A percentile compares a stretch with the other conserved stretches of the same genome.
Conservation (phyloP, 139 green algal species). For the Eudorina sp. region DNA sequence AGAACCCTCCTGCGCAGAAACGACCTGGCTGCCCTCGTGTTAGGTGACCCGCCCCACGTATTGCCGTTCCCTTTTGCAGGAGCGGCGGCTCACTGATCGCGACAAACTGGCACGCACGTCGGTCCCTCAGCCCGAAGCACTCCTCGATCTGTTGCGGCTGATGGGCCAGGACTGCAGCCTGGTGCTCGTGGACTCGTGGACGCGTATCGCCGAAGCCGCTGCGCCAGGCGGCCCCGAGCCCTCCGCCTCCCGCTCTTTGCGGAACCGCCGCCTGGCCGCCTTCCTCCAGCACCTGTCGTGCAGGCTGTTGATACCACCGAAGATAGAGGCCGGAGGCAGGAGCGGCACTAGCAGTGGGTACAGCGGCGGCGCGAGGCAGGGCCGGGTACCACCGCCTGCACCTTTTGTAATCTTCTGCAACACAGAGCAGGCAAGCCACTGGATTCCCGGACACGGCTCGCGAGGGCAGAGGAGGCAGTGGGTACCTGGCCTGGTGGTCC, state of each 20-base stretch:
- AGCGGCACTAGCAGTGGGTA: neutral
- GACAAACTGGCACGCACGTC: constrained; percentile 1
- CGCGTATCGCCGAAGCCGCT: neutral
- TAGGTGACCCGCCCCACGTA: neutral
- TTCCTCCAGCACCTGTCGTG: neutral
- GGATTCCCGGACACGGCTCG: neutral
- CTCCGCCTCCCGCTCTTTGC: neutral
- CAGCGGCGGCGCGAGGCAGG: neutral
- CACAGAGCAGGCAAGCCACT: neutral
- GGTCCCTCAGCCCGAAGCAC: neutral
- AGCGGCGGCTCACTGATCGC: neutral
- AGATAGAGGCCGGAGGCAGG: neutral
- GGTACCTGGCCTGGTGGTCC: neutral
- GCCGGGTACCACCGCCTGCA: neutral
- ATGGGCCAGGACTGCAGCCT: neutral
- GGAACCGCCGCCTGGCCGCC: neutral
- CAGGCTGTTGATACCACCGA: neutral
- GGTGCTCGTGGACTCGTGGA: neutral
- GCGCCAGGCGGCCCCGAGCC: neutral
- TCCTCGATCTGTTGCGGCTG: neutral
- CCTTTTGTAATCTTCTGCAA: constrained; percentile 10
- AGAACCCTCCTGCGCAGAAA: too few species aligned
- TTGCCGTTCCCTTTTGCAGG: neutral
- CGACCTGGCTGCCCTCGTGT: too few species aligned
- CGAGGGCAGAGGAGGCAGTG: neutral